Evolutionary conservation across 352 stramenopile species (phyloP).

Genomic region (Pythium vanterpoolii): DNA sequence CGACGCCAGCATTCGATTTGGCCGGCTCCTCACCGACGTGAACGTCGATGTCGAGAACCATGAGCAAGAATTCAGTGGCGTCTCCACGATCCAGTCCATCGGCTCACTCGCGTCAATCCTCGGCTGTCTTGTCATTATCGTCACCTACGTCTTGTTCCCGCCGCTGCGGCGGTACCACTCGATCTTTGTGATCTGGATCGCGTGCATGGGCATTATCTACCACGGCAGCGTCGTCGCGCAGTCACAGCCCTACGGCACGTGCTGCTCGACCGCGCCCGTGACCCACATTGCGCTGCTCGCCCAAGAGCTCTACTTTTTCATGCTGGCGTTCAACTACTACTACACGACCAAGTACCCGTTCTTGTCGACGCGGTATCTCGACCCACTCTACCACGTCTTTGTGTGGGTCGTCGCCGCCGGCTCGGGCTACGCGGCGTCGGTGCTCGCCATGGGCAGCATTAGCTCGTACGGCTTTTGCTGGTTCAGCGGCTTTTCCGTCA

Average conservation of each 20-base stretch:
- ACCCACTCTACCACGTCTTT: conserved; percentile 61
- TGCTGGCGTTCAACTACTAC: conserved; percentile 84
- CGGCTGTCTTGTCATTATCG: conserved; percentile 74
- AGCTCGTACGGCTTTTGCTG: conserved; percentile 85
- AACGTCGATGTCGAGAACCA: neutral
- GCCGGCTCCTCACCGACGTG: conserved; percentile 3
- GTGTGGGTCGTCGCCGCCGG: conserved; percentile 56
- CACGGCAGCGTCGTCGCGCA: conserved; percentile 67
- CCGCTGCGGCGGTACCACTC: conserved; percentile 80
- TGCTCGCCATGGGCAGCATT: conserved; percentile 40
- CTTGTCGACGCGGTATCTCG: conserved; percentile 62
- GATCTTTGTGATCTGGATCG: conserved; percentile 76
- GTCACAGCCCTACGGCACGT: conserved; percentile 44
- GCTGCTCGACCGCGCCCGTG: conserved; percentile 59
- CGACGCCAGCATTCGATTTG: conserved; percentile 10
- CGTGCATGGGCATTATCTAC: conserved; percentile 77
- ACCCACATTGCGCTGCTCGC: conserved; percentile 70
- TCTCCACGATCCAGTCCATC: conserved; percentile 47
- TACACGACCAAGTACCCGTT: conserved; percentile 89
- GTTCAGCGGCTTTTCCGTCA: conserved; percentile 41
- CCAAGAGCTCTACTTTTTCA: conserved; percentile 85
- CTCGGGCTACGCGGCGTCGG: conserved; percentile 50
- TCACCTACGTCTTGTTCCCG: conserved; percentile 78
- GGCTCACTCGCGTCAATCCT: conserved; percentile 67
- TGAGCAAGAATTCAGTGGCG: conserved; percentile 56